phyloP scores from a whole-genome alignment of 257 asterid species.

The Scutellaria galericulata region DNA sequence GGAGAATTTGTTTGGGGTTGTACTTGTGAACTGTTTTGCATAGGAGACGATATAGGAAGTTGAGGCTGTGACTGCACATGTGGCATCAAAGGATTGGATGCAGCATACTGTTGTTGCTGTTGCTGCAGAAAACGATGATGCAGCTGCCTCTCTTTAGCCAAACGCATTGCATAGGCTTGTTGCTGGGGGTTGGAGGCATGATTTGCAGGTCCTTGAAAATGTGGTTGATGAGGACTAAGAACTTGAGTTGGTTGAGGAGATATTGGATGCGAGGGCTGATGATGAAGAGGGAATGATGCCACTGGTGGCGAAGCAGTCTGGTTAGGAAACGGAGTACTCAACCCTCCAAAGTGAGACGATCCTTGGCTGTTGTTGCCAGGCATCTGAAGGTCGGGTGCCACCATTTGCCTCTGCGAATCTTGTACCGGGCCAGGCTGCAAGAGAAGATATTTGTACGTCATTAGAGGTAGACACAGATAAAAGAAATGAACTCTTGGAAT shows the following conservation, averaged over 20 bases:
- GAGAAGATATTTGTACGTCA: constrained; percentile 17
- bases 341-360: constrained; percentile 52
- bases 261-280: constrained; percentile 52
- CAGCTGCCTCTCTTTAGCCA: constrained; percentile 83
- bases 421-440: constrained; percentile 61
- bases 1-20: constrained; percentile 59
- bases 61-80: constrained; percentile 67
- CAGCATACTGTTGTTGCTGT: constrained; percentile 55
- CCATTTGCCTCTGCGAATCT: constrained; percentile 72
- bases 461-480: neutral
- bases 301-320: constrained; percentile 48
- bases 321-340: constrained; percentile 46
- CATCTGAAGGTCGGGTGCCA: constrained; percentile 69
- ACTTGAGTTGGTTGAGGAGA: constrained; percentile 56
- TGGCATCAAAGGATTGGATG: constrained; percentile 63
- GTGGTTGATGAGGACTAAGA: constrained; percentile 51
- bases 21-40: constrained; percentile 60
- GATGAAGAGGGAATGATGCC: constrained; percentile 54
- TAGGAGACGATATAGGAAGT: constrained; percentile 65
- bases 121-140: constrained; percentile 64
- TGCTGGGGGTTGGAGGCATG: constrained; percentile 69
- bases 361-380: constrained; percentile 54
- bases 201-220: constrained; percentile 67
- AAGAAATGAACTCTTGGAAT: constrained; percentile 9
- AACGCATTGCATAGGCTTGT: constrained; percentile 71